Evolutionary conservation across 164 flowering plant species (phyloP).

Genomic region (Dillenia suffruticosa): DNA sequence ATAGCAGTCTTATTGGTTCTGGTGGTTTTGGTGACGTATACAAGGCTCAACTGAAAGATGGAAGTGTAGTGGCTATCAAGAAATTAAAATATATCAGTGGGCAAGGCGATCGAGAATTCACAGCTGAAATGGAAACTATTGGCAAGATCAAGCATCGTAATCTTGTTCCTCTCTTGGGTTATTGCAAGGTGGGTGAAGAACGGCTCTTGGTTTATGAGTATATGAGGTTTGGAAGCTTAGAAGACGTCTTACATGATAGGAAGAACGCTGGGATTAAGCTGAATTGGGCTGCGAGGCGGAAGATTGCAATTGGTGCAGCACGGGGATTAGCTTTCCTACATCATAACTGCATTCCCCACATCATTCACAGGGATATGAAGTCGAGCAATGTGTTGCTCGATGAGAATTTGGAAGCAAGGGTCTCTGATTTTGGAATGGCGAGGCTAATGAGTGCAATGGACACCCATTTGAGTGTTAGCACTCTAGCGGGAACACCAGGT

Average conservation of each 20-base stretch:
- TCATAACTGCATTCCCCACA: constrained; percentile 88
- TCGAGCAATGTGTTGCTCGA: constrained; percentile 94
- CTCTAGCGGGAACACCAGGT: constrained; percentile 95
- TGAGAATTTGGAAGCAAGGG: constrained; percentile 81
- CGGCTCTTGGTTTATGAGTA: constrained; percentile 89
- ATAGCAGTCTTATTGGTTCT: constrained; percentile 76
- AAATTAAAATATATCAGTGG: constrained; percentile 88
- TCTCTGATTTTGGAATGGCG: constrained; percentile 99
- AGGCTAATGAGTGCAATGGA: constrained; percentile 91
- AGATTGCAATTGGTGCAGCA: constrained; percentile 85
- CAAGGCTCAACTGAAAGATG: constrained; percentile 85
- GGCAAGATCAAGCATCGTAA: constrained; percentile 95
- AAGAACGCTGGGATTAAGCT: constrained; percentile 64
- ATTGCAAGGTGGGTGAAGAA: constrained; percentile 95
- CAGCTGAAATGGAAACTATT: constrained; percentile 98
- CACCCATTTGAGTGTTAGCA: constrained; percentile 94
- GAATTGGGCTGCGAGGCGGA: constrained; percentile 78
- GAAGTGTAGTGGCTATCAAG: constrained; percentile 85
- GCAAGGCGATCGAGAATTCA: constrained; percentile 96
- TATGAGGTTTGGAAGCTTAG: constrained; percentile 93
- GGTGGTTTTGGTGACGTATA: constrained; percentile 99
- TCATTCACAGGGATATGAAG: constrained; percentile 96
- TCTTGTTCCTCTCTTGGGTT: constrained; percentile 90
- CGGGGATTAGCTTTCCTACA: constrained; percentile 91
- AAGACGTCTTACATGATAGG: constrained; percentile 77